Conservation (phyloP, 345 rosid species). For the Boechera stricta region DNA sequence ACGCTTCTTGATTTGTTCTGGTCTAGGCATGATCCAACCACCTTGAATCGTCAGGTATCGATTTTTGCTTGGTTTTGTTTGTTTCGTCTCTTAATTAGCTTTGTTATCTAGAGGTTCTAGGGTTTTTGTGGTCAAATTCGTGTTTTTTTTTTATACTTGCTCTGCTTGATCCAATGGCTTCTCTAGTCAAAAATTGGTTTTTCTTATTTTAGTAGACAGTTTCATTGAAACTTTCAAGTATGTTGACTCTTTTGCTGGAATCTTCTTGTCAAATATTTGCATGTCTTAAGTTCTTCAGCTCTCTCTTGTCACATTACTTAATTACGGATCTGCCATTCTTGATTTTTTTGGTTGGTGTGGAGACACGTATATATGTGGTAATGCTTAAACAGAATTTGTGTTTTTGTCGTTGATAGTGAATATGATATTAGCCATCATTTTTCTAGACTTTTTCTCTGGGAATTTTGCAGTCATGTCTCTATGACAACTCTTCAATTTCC, state of each 20-base stretch:
- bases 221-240: not conserved
- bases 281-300: not conserved
- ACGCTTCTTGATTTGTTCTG: slow-evolving; percentile 77
- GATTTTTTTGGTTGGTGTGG: not conserved
- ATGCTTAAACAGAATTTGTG: not conserved
- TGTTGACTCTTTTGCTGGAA: not conserved
- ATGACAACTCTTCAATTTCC: not conserved
- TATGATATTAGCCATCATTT: not conserved
- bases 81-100: no score
- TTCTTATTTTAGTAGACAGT: not conserved
- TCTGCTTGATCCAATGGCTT: not conserved
- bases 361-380: not conserved
- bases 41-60: slow-evolving; percentile 83
- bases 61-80: not conserved
- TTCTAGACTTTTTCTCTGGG: not conserved
- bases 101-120: not conserved
- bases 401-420: no score
- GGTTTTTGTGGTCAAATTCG: not conserved
- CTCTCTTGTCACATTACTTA: no score
- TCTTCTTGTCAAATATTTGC: not conserved
- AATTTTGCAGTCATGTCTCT: no score
- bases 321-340: no score
- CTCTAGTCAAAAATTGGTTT: not conserved
- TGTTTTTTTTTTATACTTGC: not conserved
- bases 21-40: slow-evolving; percentile 89